These are phyloP conservation scores for Tephrocybe sp. DNA, from an alignment of 768 basidiomycete species.

Conservation along the genomic window DNA sequence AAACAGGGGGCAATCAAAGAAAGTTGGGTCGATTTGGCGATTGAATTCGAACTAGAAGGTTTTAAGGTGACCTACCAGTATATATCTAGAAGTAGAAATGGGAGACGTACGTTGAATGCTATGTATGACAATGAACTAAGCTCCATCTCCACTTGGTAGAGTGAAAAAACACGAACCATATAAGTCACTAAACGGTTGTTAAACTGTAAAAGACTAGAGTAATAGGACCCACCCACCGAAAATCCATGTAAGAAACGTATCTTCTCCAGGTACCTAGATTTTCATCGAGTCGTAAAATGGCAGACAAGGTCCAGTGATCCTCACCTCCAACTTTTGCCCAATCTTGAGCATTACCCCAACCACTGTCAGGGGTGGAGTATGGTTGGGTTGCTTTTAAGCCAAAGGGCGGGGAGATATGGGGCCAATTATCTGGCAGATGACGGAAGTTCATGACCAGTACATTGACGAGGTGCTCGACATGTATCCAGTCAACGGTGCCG, in stretches of 20 bases:
- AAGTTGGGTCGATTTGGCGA: conserved; percentile 37
- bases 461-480: conserved; percentile 56
- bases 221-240: conserved; percentile 61
- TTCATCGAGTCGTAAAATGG: background rate
- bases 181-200: conserved; percentile 38
- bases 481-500: conserved; percentile 56
- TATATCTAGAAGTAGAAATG: background rate
- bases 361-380: conserved; percentile 48
- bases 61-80: conserved; percentile 20
- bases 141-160: too few relatives aligned
- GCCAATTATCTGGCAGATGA: conserved; percentile 38
- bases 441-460: conserved; percentile 52
- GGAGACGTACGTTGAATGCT: conserved; percentile 48
- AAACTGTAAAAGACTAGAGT: too few relatives aligned
- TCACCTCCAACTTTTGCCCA: conserved; percentile 74
- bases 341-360: conserved; percentile 34
- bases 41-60: conserved; percentile 27
- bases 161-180: conserved; percentile 45
- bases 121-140: background rate
- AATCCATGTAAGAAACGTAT: conserved; percentile 78
- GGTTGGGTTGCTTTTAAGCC: conserved; percentile 50
- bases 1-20: conserved; percentile 56
- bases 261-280: conserved; percentile 61
- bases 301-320: background rate
- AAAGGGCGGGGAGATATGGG: conserved; percentile 41